Conservation (phyloP, 768 basidiomycete genomes). For the Suillus lakei region DNA sequence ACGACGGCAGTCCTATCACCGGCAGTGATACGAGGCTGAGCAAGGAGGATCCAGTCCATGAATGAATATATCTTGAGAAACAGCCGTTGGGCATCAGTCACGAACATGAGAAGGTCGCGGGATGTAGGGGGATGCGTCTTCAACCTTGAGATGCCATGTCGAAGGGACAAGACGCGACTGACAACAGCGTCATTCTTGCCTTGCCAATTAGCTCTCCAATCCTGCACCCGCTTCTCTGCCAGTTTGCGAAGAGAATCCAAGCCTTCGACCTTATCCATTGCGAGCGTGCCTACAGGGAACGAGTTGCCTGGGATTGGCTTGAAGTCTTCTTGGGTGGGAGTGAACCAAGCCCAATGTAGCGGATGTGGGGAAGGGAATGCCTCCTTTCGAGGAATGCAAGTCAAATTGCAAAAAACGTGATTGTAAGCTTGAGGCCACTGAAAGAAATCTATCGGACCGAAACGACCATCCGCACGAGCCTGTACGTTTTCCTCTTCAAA, state of each 20-base stretch:
- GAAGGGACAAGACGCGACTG: neutral
- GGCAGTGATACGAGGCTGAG: neutral
- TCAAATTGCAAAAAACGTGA: no score
- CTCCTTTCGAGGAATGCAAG: neutral
- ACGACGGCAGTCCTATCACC: neutral
- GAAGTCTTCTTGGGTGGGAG: neutral
- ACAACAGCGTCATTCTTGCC: neutral
- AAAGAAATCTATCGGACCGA: neutral
- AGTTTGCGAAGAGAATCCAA: neutral
- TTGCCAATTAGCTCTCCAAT: neutral
- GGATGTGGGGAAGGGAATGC: neutral
- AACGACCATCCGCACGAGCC: neutral
- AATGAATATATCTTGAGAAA: neutral
- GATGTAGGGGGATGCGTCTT: neutral
- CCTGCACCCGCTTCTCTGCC: neutral
- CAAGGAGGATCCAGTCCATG: neutral
- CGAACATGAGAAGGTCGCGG: neutral
- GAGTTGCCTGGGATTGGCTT: neutral
- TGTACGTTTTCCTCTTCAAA: neutral
- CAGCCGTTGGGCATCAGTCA: neutral
- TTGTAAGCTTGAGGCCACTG: no score
- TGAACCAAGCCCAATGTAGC: slow-evolving; percentile 10
- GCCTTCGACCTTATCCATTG: neutral
- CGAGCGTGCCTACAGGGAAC: neutral
- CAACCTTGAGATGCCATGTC: neutral